Evolutionary conservation across 371 early-diverging fungal species (phyloP).

Genomic region (Apophysomyces elegans): DNA sequence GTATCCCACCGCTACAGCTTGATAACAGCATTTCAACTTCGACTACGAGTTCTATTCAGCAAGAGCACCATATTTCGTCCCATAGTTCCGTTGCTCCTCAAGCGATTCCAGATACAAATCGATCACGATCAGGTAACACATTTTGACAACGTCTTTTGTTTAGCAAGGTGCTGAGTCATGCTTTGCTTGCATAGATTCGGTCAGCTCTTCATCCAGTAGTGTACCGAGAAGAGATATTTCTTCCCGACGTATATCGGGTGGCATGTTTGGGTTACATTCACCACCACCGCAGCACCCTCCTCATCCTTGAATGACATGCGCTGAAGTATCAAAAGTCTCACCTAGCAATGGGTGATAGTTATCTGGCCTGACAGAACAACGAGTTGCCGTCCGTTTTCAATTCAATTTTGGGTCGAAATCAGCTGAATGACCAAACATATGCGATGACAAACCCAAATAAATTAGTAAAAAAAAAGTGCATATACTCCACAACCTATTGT

Average conservation of each 20-base stretch:
- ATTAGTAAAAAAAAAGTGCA: no score
- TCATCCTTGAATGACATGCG: slow-evolving; percentile 27
- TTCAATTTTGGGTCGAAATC: no score
- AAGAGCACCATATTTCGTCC: slow-evolving; percentile 14
- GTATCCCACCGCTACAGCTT: slow-evolving; percentile 50
- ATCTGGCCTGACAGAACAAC: background rate
- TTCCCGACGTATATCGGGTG: slow-evolving; percentile 42
- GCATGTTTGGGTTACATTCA: slow-evolving; percentile 45
- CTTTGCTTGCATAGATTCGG: slow-evolving; percentile 31
- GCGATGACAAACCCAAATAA: no score
- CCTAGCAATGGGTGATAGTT: background rate
- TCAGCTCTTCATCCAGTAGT: slow-evolving; percentile 35
- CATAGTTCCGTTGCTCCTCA: slow-evolving; percentile 27
- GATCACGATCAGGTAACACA: slow-evolving; percentile 27
- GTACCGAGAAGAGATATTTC: slow-evolving; percentile 32
- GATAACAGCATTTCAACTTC: slow-evolving; percentile 31
- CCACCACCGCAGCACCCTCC: slow-evolving; percentile 42
- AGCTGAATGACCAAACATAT: no score
- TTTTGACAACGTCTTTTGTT: no score
- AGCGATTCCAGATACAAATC: slow-evolving; percentile 23
- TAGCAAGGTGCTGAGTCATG: background rate
- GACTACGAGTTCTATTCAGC: slow-evolving; percentile 13
- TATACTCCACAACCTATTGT: no score
- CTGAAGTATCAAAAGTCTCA: background rate
- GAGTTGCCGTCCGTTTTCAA: no score